These are phyloP conservation scores for Mycena indigotica DNA, from an alignment of 768 basidiomycete genomes.

Conservation along the genomic window DNA sequence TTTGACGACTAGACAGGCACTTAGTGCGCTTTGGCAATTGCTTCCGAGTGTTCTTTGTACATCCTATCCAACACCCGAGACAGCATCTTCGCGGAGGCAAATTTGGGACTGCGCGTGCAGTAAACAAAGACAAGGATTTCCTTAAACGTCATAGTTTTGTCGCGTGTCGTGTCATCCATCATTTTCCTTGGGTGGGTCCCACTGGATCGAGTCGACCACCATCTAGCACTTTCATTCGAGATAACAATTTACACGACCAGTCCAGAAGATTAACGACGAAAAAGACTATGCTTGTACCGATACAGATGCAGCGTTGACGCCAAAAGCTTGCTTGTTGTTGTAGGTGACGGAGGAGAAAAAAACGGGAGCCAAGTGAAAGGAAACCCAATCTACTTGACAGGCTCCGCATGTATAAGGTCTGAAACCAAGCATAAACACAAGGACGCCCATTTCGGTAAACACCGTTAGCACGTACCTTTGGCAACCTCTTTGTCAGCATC, in stretches of 20 bases:
- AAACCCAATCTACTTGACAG: constrained; percentile 46
- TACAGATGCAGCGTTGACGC: not conserved
- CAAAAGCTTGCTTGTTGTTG: not conserved
- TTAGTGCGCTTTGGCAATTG: too few relatives aligned
- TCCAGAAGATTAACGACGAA: not conserved
- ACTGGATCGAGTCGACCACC: too few relatives aligned
- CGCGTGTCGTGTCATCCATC: too few relatives aligned
- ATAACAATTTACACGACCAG: constrained; percentile 22
- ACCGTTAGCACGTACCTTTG: constrained; percentile 53
- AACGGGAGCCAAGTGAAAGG: constrained; percentile 2
- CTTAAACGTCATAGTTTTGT: too few relatives aligned
- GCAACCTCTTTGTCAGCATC: constrained; percentile 79
- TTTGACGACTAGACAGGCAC: too few relatives aligned
- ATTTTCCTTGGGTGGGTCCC: too few relatives aligned
- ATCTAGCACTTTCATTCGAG: constrained; percentile 10
- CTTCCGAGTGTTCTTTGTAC: constrained; percentile 3
- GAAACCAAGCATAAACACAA: constrained; percentile 16
- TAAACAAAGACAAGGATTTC: not conserved
- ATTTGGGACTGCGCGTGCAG: not conserved
- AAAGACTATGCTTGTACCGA: not conserved
- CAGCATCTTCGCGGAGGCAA: not conserved
- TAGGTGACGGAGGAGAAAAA: not conserved
- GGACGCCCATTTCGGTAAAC: not conserved
- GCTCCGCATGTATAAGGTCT: constrained; percentile 66
- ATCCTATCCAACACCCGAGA: not conserved